Evolutionary conservation across 163 green algal species (phyloP).

Genomic region (Scenedesmus sp.): DNA sequence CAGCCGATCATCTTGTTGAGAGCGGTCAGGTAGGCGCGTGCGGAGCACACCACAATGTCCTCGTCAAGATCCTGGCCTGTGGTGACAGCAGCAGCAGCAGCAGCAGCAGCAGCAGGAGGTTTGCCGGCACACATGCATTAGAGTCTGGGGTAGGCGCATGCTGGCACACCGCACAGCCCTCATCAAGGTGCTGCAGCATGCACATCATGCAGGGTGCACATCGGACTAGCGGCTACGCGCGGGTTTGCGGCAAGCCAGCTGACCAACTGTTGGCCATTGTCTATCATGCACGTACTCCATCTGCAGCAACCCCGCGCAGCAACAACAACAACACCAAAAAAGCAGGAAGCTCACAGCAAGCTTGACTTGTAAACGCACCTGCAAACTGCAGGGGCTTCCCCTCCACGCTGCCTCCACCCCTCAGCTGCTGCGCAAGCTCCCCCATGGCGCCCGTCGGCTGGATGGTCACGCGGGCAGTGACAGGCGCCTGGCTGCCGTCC

Average conservation of each 20-base stretch:
- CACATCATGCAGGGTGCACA: too few species aligned
- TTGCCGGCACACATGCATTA: not conserved
- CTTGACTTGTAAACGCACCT: not conserved
- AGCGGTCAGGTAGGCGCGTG: constrained; percentile 89
- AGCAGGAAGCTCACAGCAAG: not conserved
- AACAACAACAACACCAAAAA: not conserved
- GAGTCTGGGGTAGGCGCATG: too few species aligned
- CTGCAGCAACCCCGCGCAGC: too few species aligned
- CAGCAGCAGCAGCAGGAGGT: not conserved
- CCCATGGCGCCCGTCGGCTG: constrained; percentile 65
- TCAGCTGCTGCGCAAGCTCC: constrained; percentile 31
- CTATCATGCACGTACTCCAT: too few species aligned
- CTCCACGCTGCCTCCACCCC: not conserved
- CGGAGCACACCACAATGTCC: constrained; percentile 95
- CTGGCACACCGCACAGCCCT: constrained; percentile 95
- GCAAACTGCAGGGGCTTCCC: not conserved
- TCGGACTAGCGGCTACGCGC: too few species aligned
- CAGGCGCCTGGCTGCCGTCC: constrained; percentile 95
- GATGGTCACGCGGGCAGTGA: constrained; percentile 88
- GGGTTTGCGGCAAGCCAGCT: too few species aligned
- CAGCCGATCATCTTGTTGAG: constrained; percentile 97
- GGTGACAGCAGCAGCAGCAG: constrained; percentile 42
- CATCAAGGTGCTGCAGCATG: not conserved
- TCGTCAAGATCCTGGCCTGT: constrained; percentile 88
- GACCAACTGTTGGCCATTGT: too few species aligned